Evolutionary conservation across 2,329 filamentous ascomycete species (phyloP).

Genomic region (Sporothrix globosa): DNA sequence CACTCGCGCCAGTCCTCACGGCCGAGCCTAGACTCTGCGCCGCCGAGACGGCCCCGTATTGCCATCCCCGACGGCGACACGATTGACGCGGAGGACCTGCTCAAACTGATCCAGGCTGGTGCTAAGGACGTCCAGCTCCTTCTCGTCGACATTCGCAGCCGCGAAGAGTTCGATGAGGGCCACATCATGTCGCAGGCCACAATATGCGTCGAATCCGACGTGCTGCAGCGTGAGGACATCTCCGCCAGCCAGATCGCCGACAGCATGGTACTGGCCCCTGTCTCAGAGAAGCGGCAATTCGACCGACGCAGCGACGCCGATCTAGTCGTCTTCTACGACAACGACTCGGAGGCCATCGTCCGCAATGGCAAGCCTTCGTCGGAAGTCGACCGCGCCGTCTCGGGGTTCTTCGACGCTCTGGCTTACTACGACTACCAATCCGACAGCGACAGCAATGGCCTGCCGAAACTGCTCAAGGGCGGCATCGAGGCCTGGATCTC

Average conservation of each 20-base stretch:
- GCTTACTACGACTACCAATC: constrained; percentile 73
- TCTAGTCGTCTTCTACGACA: constrained; percentile 88
- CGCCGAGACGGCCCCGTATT: constrained; percentile 47
- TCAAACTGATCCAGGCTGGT: constrained; percentile 65
- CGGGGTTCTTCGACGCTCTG: constrained; percentile 76
- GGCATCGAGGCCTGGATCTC: constrained; percentile 87
- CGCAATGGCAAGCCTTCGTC: constrained; percentile 35
- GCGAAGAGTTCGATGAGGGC: constrained; percentile 81
- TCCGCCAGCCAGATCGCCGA: constrained; percentile 66
- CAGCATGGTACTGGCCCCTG: constrained; percentile 69
- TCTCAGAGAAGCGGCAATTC: constrained; percentile 76
- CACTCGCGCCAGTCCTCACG: constrained; percentile 39
- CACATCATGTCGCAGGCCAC: constrained; percentile 84
- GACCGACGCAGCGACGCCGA: constrained; percentile 75
- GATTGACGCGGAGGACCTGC: constrained; percentile 71
- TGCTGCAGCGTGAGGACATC: constrained; percentile 69
- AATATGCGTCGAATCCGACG: constrained; percentile 84
- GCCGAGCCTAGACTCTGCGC: constrained; percentile 34
- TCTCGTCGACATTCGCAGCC: constrained; percentile 80
- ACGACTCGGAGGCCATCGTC: constrained; percentile 62
- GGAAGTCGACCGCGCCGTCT: constrained; percentile 57
- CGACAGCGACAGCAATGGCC: constrained; percentile 44
- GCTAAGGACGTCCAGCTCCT: constrained; percentile 65
- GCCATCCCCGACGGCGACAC: constrained; percentile 57
- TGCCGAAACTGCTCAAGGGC: constrained; percentile 77